Percentiles rank a stretch among this genome's conserved stretches.
Evolutionary conservation across 768 basidiomycete species (phyloP).

Genomic region (Wakefieldia striispora): DNA sequence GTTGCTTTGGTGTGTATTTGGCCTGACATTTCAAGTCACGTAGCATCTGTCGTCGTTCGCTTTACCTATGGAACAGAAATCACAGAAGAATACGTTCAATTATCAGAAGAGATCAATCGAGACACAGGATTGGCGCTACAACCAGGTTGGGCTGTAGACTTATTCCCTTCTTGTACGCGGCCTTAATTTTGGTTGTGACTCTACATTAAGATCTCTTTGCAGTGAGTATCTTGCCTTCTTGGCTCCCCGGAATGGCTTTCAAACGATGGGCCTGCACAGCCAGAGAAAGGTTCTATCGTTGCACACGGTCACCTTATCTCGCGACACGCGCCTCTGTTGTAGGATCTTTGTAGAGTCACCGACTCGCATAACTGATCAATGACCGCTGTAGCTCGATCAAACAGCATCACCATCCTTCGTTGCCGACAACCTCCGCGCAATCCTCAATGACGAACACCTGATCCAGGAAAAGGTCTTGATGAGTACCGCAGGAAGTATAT

Average conservation of each 20-base stretch:
- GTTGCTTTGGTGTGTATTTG: neutral
- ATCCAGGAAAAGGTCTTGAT: constrained; percentile 2
- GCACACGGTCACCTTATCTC: constrained; percentile 8
- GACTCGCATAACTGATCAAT: neutral
- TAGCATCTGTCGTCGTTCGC: constrained; percentile 36
- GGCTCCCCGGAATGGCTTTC: constrained; percentile 45
- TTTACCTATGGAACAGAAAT: constrained; percentile 43
- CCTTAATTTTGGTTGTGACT: too few relatives aligned
- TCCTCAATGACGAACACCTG: neutral
- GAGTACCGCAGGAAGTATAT: constrained; percentile 6
- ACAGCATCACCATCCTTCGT: constrained; percentile 4
- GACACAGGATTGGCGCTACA: constrained; percentile 22
- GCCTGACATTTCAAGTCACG: constrained; percentile 23
- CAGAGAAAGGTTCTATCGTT: constrained; percentile 8
- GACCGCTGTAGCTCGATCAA: constrained; percentile 1
- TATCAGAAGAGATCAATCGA: constrained; percentile 33
- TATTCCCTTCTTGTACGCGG: constrained; percentile 28
- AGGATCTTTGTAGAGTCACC: neutral
- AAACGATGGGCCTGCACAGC: constrained; percentile 24
- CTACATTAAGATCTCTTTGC: neutral
- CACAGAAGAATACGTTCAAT: constrained; percentile 24
- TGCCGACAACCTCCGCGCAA: constrained; percentile 2
- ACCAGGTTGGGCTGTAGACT: constrained; percentile 41
- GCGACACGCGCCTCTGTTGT: constrained; percentile 6
- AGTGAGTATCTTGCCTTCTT: constrained; percentile 30